phyloP scores from a whole-genome alignment of 352 stramenopile species.

The Globisporangium acanthophoron region DNA sequence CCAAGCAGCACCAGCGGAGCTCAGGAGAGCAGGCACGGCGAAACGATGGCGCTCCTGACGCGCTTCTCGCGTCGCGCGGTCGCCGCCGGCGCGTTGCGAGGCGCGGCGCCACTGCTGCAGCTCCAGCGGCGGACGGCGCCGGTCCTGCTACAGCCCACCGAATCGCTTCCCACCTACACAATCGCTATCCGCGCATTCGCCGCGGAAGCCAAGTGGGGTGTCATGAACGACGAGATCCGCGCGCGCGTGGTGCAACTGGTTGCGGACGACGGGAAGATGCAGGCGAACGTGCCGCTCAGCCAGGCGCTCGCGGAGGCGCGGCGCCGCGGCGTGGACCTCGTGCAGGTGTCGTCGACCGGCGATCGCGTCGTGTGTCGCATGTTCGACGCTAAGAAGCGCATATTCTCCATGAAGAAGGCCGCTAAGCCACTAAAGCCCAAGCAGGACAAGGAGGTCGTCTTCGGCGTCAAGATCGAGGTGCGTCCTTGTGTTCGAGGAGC shows the following conservation, averaged over 20 bases:
- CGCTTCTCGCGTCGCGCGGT: neutral
- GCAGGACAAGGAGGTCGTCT: constrained; percentile 64
- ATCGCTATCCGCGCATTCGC: neutral
- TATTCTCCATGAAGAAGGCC: constrained; percentile 66
- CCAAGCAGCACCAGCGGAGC: neutral
- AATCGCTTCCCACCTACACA: neutral
- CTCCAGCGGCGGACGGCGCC: neutral
- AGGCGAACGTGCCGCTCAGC: constrained; percentile 38
- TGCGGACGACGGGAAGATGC: constrained; percentile 43
- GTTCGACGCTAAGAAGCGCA: constrained; percentile 73
- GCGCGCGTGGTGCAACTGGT: constrained; percentile 51
- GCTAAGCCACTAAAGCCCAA: constrained; percentile 61
- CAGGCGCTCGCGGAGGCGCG: constrained; percentile 49
- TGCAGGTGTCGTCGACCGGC: constrained; percentile 55
- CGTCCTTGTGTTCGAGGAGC: neutral
- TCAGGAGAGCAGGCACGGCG: neutral
- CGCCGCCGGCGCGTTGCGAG: neutral
- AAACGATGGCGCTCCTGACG: neutral
- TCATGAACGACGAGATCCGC: constrained; percentile 59
- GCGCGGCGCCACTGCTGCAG: neutral
- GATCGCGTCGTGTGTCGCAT: constrained; percentile 45
- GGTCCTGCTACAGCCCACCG: neutral
- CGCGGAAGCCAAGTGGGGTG: constrained; percentile 32
- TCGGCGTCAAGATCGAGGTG: constrained; percentile 70
- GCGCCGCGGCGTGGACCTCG: constrained; percentile 51